A percentile compares a stretch with the other conserved stretches of the same genome.
phyloP scores from a whole-genome alignment of 1,284 basidiomycete genomes.

The Violaceomyces palustris region DNA sequence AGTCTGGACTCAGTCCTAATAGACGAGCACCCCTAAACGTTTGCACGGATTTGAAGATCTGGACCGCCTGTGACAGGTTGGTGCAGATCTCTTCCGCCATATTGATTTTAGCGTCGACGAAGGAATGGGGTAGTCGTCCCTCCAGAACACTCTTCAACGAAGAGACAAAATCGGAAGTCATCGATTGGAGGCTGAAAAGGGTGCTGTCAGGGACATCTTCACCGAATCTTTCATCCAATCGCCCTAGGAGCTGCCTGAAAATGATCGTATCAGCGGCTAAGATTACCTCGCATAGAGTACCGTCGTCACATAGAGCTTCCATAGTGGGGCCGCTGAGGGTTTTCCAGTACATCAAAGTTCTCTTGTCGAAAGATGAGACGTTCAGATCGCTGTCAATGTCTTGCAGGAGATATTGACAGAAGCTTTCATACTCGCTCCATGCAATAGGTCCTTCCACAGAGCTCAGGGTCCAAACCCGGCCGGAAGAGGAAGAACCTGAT shows the following conservation, averaged over 20 bases:
- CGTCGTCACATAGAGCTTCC: constrained; percentile 8
- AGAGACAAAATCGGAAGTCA: constrained; percentile 5
- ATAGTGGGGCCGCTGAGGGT: constrained; percentile 3
- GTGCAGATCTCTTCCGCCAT: constrained; percentile 7
- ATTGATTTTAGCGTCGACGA: constrained; percentile 6
- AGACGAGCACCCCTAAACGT: constrained; percentile 10
- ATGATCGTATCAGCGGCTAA: constrained; percentile 12
- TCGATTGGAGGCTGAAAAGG: constrained; percentile 1
- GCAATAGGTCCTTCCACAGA: constrained; percentile 11
- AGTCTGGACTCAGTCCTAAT: too few species aligned
- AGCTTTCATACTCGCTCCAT: constrained; percentile 22
- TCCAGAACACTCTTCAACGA: constrained; percentile 3
- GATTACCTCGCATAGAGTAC: constrained; percentile 5
- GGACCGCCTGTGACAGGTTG: constrained; percentile 5
- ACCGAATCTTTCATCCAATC: constrained; percentile 13
- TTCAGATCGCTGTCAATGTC: constrained; percentile 14
- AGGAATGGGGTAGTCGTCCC: constrained; percentile 3
- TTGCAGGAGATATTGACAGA: constrained; percentile 13
- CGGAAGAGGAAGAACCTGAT: background rate
- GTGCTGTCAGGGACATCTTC: constrained; percentile 12
- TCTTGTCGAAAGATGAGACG: constrained; percentile 14
- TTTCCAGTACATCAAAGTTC: constrained; percentile 18
- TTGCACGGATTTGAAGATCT: constrained; percentile 12
- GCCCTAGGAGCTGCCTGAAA: constrained; percentile 8
- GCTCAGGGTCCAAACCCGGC: background rate